Conservation (phyloP, 106 monocot species). For the Acanthochlamys bracteata region DNA sequence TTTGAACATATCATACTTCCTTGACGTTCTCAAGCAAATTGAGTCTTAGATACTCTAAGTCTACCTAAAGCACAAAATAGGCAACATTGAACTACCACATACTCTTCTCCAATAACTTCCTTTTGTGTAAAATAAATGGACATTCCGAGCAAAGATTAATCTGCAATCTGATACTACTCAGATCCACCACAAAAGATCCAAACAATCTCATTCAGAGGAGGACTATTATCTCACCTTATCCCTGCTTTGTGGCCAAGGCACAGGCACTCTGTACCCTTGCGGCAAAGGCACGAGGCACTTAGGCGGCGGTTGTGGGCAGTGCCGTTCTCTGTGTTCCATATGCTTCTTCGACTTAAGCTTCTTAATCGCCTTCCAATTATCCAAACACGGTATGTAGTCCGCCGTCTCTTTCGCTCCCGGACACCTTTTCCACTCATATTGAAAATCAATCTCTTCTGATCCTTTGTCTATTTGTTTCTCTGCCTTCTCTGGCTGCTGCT, state of each 20-base stretch:
- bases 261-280: conserved; percentile 47
- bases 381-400: conserved; percentile 89
- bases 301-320: conserved; percentile 58
- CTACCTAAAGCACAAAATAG: no score
- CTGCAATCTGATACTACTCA: no score
- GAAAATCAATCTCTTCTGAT: conserved; percentile 1
- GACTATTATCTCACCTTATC: conserved; percentile 62
- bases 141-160: no score
- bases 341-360: conserved; percentile 56
- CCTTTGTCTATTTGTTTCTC: neutral
- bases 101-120: no score
- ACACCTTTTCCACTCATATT: conserved; percentile 56
- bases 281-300: conserved; percentile 70
- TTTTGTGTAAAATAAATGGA: no score
- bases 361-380: conserved; percentile 88
- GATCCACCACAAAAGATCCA: no score
- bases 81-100: no score
- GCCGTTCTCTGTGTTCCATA: conserved; percentile 91
- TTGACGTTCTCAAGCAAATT: no score
- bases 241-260: conserved; percentile 85
- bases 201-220: no score
- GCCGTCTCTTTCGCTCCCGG: conserved; percentile 22
- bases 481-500: neutral
- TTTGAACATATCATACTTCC: no score
- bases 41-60: no score